These are phyloP conservation scores for Hypoxylon subgilvum DNA, from an alignment of 495 filamentous ascomycete species.

Conservation along the genomic window DNA sequence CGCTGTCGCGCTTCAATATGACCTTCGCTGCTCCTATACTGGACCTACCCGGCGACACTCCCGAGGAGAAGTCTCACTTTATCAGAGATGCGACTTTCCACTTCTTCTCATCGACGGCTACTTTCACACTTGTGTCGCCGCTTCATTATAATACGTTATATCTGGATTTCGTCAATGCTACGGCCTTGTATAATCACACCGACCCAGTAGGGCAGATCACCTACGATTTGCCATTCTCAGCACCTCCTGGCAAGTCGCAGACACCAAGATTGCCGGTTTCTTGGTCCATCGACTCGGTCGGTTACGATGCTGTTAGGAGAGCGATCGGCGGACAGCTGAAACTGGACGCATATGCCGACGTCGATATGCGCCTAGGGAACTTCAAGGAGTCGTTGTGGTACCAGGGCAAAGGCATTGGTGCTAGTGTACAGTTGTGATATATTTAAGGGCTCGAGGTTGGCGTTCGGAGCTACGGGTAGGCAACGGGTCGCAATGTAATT, in stretches of 20 bases:
- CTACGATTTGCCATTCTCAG: slow-evolving; percentile 74
- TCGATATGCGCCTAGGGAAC: slow-evolving; percentile 71
- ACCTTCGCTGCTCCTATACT: slow-evolving; percentile 73
- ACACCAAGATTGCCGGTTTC: slow-evolving; percentile 82
- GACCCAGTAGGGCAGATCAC: slow-evolving; percentile 76
- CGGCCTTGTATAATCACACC: slow-evolving; percentile 80
- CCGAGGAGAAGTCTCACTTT: slow-evolving; percentile 63
- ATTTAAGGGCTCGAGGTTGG: slow-evolving; percentile 9
- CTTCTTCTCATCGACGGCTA: slow-evolving; percentile 81
- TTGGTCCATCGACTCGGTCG: slow-evolving; percentile 76
- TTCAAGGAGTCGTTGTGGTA: slow-evolving; percentile 76
- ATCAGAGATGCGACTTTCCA: slow-evolving; percentile 88
- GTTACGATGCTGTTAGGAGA: slow-evolving; percentile 77
- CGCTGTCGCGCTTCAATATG: slow-evolving; percentile 70
- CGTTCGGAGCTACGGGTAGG: slow-evolving; percentile 17
- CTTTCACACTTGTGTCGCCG: slow-evolving; percentile 83
- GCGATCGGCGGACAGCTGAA: slow-evolving; percentile 84
- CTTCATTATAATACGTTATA: slow-evolving; percentile 71
- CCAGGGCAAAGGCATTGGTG: slow-evolving; percentile 74
- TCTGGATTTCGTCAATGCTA: slow-evolving; percentile 80
- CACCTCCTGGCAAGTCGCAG: slow-evolving; percentile 72
- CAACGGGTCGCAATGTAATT: background rate
- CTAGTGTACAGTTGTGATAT: slow-evolving; percentile 66
- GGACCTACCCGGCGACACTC: slow-evolving; percentile 57
- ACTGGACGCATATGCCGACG: slow-evolving; percentile 76